A percentile compares a stretch with the other conserved stretches of the same genome.
phyloP scores from a whole-genome alignment of 2,329 filamentous ascomycete species.

The Fusarium tuaranense region DNA sequence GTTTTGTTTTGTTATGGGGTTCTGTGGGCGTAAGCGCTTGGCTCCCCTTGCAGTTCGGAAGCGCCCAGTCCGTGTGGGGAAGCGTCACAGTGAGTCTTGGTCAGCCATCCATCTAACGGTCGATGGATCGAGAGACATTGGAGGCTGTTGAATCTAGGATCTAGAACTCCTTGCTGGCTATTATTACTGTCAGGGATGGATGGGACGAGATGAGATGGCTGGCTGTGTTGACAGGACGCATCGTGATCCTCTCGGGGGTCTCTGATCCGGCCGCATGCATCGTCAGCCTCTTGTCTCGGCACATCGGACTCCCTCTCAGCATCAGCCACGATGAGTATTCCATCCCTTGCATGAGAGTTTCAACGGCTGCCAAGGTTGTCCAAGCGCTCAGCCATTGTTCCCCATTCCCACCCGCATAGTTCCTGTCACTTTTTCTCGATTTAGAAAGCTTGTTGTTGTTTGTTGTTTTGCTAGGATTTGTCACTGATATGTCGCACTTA shows the following conservation, averaged over 20 bases:
- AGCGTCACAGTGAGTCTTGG: constrained; percentile 31
- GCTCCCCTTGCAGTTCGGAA: constrained; percentile 39
- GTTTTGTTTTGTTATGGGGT: constrained; percentile 30
- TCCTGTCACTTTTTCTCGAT: constrained; percentile 7
- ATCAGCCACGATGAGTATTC: constrained; percentile 35
- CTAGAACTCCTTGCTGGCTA: constrained; percentile 29
- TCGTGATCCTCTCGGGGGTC: constrained; percentile 31
- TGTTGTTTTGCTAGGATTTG: constrained; percentile 13
- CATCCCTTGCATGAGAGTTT: constrained; percentile 36
- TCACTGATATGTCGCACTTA: constrained; percentile 13
- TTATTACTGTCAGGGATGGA: constrained; percentile 18
- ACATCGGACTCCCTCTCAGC: constrained; percentile 30
- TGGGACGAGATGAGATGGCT: constrained; percentile 20
- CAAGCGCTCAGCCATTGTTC: constrained; percentile 33
- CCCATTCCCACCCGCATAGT: constrained; percentile 16
- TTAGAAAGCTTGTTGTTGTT: constrained; percentile 20
- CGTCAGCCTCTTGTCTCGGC: constrained; percentile 31
- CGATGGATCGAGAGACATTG: constrained; percentile 21
- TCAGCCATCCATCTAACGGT: constrained; percentile 21
- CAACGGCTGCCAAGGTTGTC: constrained; percentile 28
- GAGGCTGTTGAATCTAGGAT: constrained; percentile 24
- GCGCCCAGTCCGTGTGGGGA: constrained; percentile 40
- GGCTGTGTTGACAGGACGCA: constrained; percentile 10
- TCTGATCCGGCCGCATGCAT: constrained; percentile 33
- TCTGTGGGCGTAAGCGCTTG: constrained; percentile 42